These are phyloP conservation scores for Coelastrella sp. DNA, from an alignment of 139 green algal genomes.

Conservation along the genomic window DNA sequence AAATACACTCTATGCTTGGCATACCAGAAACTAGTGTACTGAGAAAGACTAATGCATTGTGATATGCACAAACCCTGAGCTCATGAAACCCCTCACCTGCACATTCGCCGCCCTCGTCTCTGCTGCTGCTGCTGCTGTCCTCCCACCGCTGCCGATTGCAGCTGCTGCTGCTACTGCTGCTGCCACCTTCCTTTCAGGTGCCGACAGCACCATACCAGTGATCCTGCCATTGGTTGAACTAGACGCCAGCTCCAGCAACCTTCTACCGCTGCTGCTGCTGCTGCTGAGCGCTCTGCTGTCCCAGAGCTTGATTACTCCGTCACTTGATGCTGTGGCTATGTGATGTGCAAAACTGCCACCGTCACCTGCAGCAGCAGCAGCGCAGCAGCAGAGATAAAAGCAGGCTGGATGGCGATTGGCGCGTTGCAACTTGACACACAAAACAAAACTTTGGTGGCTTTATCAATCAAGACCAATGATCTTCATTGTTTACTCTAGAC, in stretches of 20 bases:
- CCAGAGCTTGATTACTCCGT: conserved; percentile 83
- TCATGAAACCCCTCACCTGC: neutral
- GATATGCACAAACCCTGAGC: neutral
- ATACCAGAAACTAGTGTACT: too few relatives aligned
- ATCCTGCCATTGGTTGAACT: conserved; percentile 52
- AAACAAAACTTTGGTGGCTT: too few relatives aligned
- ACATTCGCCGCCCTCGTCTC: neutral
- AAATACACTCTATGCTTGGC: neutral
- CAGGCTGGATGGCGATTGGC: neutral
- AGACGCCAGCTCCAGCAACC: conserved; percentile 26
- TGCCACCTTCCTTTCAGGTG: conserved; percentile 5
- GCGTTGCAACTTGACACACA: too few relatives aligned
- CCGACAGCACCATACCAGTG: conserved; percentile 55
- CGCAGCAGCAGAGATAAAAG: neutral
- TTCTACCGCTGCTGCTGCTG: conserved; percentile 4
- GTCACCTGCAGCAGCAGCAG: conserved; percentile 10
- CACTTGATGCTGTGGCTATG: conserved; percentile 67
- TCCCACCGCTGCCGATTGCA: neutral
- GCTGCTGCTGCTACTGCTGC: conserved; percentile 13
- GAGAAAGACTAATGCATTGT: too few relatives aligned
- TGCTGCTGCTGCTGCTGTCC: conserved; percentile 22
- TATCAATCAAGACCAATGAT: too few relatives aligned
- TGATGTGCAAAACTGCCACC: conserved; percentile 36
- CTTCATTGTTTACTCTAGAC: too few relatives aligned
- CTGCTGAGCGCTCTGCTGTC: conserved; percentile 46